Conservation (phyloP, 2,329 filamentous ascomycete species). For the Neurospora sp. region DNA sequence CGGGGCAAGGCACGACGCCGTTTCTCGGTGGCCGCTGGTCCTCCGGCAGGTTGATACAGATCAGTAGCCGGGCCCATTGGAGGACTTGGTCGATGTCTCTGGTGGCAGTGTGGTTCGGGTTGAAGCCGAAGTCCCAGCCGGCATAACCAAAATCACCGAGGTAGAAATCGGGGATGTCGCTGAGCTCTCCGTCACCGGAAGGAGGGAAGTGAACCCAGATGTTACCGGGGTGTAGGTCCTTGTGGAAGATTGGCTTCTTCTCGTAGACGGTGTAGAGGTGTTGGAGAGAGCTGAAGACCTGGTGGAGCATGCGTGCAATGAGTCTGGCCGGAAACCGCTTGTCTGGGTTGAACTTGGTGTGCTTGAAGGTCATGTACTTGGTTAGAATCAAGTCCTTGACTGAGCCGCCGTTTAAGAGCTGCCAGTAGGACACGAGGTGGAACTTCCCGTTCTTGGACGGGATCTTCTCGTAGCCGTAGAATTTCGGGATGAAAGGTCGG, state of each 20-base stretch:
- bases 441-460: neutral
- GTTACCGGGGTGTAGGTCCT: neutral
- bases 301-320: constrained; percentile 3
- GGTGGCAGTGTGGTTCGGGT: neutral
- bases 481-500: neutral
- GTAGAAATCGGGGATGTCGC: constrained; percentile 4
- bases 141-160: constrained; percentile 4
- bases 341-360: neutral
- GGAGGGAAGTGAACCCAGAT: constrained; percentile 3
- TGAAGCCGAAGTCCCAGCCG: neutral
- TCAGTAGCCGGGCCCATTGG: neutral
- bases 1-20: neutral
- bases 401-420: constrained; percentile 3
- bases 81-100: neutral
- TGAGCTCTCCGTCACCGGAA: neutral
- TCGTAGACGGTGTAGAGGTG: constrained; percentile 3
- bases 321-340: neutral
- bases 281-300: constrained; percentile 3
- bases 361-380: neutral
- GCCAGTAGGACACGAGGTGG: constrained; percentile 7
- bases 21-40: neutral
- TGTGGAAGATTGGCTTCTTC: neutral
- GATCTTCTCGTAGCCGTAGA: neutral
- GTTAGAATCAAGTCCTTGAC: neutral
- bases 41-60: neutral